phyloP scores from a whole-genome alignment of 2,329 filamentous ascomycete genomes.

The Colletotrichum aenigma region DNA sequence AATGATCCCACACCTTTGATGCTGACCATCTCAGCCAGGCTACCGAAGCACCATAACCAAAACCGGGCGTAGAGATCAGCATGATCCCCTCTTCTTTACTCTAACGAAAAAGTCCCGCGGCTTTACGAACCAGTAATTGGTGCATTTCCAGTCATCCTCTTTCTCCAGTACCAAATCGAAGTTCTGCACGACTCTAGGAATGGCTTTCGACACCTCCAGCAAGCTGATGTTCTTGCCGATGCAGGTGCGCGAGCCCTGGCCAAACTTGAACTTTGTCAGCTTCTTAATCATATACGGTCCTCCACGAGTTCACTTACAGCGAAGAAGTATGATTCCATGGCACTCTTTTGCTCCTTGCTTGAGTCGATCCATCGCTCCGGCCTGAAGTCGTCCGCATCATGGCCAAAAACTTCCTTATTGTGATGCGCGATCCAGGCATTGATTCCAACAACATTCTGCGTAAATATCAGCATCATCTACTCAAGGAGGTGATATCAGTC shows the following conservation, averaged over 20 bases:
- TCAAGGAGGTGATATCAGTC: too few species aligned
- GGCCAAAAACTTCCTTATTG: conserved; percentile 41
- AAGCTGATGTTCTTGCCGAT: conserved; percentile 40
- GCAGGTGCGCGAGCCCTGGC: conserved; percentile 55
- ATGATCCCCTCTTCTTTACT: background rate
- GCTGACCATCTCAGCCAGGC: background rate
- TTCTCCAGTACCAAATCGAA: conserved; percentile 31
- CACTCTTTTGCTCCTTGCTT: conserved; percentile 18
- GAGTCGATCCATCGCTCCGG: conserved; percentile 39
- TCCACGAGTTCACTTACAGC: background rate
- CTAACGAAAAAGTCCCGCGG: background rate
- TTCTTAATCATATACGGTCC: background rate
- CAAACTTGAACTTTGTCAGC: conserved; percentile 41
- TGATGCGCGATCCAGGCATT: conserved; percentile 45
- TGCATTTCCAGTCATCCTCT: background rate
- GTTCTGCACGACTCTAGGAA: conserved; percentile 38
- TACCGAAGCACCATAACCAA: background rate
- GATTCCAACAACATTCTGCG: conserved; percentile 39
- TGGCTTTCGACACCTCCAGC: conserved; percentile 47
- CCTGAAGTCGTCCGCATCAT: conserved; percentile 39
- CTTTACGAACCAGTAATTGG: background rate
- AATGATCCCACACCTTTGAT: background rate
- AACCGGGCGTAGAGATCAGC: background rate
- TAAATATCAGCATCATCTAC: background rate
- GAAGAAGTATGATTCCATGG: conserved; percentile 14